Evolutionary conservation across 2,329 filamentous ascomycete species (phyloP), one percentile per base, ranked within the genome.

Genomic region (Botryosphaeria dothidea): DNA sequence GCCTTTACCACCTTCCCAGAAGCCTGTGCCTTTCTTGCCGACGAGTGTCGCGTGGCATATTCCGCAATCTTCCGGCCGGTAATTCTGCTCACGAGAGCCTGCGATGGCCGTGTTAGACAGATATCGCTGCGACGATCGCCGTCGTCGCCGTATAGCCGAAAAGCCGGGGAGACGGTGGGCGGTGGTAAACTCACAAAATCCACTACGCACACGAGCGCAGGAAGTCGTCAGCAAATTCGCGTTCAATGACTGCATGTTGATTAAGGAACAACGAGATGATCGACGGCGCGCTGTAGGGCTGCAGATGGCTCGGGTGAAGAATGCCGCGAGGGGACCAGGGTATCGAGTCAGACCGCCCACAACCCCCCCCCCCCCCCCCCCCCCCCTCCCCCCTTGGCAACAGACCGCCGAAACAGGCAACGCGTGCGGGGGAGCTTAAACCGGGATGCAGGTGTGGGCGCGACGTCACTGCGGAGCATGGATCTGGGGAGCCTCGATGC

Each of bases 1-100:
- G 72, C 77, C 77, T 71, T 90, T 92, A 1, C 92, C 92, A 11
- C 92, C 92, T 80, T 96, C 92, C 92, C 92, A 96, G 78, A 93
- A 96, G 0, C 92, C 92, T 48, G 81, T 81, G 7, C 81, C 81
- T 3, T 86, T 86, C 72, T 87, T 89, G 68, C 90, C 88, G 61
- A 93, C 84, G 13, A 95, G 84, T 57, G 84, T 85, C 36, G 88
- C 82, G 56, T 89, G 90, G 73, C 92, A 96, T 71, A 92, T 87
- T 1, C 81, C 84, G 75, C 92, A 96, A 67, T 89, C 88, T 72
- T 93, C 90, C 1, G 90, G 88, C 23, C 88, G 82, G 77, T 92
- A 96, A 68, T 88, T 88, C 79, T 94, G 91, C 80, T 96, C 92
- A 60, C 92, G 83, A 68, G 89, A 92, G 77, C 92, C 74, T 75